Evolutionary conservation across 768 basidiomycete genomes (phyloP).

Genomic region (Mycena vulgaris): DNA sequence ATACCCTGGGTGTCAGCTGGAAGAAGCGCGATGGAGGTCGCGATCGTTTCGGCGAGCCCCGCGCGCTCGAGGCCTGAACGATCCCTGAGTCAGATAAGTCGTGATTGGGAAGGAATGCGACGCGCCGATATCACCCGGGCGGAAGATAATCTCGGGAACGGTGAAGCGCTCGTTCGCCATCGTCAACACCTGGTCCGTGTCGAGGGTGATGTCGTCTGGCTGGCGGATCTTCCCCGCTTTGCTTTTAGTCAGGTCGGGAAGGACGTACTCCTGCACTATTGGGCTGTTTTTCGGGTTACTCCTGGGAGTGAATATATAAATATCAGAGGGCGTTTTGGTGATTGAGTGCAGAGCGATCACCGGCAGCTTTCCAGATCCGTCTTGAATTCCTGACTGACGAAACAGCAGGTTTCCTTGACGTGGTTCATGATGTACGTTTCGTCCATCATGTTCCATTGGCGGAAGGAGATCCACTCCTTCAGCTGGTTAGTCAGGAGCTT

Average conservation of each 20-base stretch:
- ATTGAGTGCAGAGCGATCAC: constrained; percentile 54
- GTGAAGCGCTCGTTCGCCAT: constrained; percentile 95
- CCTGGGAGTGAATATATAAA: constrained; percentile 51
- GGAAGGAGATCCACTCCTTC: constrained; percentile 93
- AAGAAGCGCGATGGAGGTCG: constrained; percentile 80
- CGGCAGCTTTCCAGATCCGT: constrained; percentile 83
- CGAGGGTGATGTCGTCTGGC: constrained; percentile 66
- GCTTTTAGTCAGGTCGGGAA: constrained; percentile 88
- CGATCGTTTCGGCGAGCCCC: constrained; percentile 84
- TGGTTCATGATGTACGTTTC: constrained; percentile 95
- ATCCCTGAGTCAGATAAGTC: constrained; percentile 24
- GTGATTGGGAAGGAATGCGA: constrained; percentile 33
- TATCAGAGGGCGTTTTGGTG: background rate
- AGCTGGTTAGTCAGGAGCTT: constrained; percentile 96
- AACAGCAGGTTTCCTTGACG: constrained; percentile 93
- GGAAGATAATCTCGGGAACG: constrained; percentile 94
- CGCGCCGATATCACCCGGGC: constrained; percentile 90
- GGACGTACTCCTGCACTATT: constrained; percentile 90
- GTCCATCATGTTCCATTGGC: constrained; percentile 99
- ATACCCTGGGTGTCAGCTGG: constrained; percentile 89
- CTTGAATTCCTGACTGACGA: constrained; percentile 81
- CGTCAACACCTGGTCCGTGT: constrained; percentile 78
- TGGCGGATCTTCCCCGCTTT: constrained; percentile 70
- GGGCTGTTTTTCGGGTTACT: constrained; percentile 69
- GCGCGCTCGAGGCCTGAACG: constrained; percentile 81